Conservation (phyloP, 257 asterid species). For the Haberlea rhodopensis region DNA sequence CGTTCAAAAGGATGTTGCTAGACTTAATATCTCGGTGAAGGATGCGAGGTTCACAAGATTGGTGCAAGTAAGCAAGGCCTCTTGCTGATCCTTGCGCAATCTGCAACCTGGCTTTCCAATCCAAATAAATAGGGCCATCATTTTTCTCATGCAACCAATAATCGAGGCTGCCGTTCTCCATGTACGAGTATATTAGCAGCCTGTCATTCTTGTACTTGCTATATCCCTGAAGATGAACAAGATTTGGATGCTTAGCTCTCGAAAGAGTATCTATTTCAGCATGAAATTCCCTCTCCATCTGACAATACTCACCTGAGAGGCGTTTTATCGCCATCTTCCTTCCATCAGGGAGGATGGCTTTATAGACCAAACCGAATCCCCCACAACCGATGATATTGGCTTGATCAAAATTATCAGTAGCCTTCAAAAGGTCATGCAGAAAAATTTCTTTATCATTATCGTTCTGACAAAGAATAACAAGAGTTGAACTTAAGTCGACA, state of each 20-base stretch:
- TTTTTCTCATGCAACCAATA: conserved; percentile 73
- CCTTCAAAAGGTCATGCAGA: conserved; percentile 61
- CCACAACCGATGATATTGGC: conserved; percentile 85
- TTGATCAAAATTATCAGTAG: conserved; percentile 63
- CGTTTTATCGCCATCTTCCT: conserved; percentile 72
- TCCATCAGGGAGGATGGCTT: conserved; percentile 63
- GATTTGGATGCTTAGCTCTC: conserved; percentile 68
- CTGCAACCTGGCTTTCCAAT: conserved; percentile 62
- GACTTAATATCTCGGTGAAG: conserved; percentile 83
- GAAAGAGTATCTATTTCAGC: conserved; percentile 84
- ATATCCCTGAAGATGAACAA: conserved; percentile 72
- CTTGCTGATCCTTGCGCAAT: conserved; percentile 69
- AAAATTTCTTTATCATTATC: conserved; percentile 39
- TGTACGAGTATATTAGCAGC: conserved; percentile 68
- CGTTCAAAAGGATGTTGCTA: conserved; percentile 67
- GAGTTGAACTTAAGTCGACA: conserved; percentile 47
- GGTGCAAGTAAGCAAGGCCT: conserved; percentile 81
- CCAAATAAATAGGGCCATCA: conserved; percentile 57
- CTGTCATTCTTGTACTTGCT: conserved; percentile 63
- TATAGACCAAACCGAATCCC: conserved; percentile 80
- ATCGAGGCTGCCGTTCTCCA: conserved; percentile 93
- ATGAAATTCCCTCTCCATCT: conserved; percentile 71
- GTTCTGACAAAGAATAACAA: conserved; percentile 57
- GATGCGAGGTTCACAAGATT: conserved; percentile 67
- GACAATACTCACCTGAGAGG: conserved; percentile 65